phyloP scores from a whole-genome alignment of 768 basidiomycete genomes.

The Lentinus brumalis region DNA sequence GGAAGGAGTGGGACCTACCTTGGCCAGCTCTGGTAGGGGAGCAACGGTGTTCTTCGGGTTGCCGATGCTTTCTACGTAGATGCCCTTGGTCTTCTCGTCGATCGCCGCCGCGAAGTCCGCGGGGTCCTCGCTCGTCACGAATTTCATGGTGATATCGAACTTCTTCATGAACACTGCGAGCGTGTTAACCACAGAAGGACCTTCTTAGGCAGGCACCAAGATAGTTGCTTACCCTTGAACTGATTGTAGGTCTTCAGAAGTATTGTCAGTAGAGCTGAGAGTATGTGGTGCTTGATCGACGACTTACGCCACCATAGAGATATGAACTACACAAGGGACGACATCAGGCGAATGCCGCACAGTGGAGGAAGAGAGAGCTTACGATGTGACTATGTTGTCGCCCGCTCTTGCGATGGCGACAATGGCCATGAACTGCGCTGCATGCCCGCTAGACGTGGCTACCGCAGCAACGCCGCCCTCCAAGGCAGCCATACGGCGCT shows the following conservation, averaged over 20 bases:
- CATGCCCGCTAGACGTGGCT: conserved; percentile 72
- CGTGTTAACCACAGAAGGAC: not conserved
- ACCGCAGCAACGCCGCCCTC: conserved; percentile 80
- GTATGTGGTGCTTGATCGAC: not conserved
- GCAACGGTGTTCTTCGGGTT: conserved; percentile 74
- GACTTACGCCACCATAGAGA: conserved; percentile 68
- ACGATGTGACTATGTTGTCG: conserved; percentile 81
- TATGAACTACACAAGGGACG: conserved; percentile 47
- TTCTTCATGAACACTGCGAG: conserved; percentile 64
- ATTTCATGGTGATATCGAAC: conserved; percentile 67
- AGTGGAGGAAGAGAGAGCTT: conserved; percentile 25
- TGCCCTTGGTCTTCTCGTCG: conserved; percentile 78
- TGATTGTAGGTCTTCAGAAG: conserved; percentile 62
- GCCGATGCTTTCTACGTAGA: conserved; percentile 78
- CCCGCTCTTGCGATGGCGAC: conserved; percentile 60
- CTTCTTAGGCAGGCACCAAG: not conserved
- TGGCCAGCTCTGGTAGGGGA: conserved; percentile 67
- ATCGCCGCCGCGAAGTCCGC: conserved; percentile 67
- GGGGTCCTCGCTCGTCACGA: conserved; percentile 58
- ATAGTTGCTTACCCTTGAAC: conserved; percentile 54
- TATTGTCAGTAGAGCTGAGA: not conserved
- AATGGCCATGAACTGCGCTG: conserved; percentile 77
- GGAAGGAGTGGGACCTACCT: conserved; percentile 40
- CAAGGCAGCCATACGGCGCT: conserved; percentile 74
- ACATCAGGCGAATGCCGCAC: not conserved